Conservation (phyloP, 441 rosid genomes). For the Mallotus repandus region DNA sequence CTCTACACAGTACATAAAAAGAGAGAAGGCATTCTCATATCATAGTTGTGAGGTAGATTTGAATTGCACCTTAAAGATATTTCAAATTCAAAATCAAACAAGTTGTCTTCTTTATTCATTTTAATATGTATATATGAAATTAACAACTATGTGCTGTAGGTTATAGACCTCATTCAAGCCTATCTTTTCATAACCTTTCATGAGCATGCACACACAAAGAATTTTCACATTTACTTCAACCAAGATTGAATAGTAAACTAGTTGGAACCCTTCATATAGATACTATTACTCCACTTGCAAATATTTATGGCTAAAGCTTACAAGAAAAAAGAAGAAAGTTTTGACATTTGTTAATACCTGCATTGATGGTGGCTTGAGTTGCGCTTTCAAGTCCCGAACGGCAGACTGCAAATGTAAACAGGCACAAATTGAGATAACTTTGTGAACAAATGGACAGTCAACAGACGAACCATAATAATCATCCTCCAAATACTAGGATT, state of each 20-base stretch:
- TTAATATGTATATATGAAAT: too few relatives aligned
- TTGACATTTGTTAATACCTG: conserved; percentile 57
- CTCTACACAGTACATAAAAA: too few relatives aligned
- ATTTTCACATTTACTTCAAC: not conserved
- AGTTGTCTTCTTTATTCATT: too few relatives aligned
- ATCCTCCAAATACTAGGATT: not conserved
- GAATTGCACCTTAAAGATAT: too few relatives aligned
- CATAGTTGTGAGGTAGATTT: too few relatives aligned
- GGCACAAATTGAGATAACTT: conserved; percentile 13
- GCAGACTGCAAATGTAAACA: conserved; percentile 68
- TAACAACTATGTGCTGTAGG: too few relatives aligned
- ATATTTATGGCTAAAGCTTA: not conserved
- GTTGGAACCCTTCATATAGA: not conserved
- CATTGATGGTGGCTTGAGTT: conserved; percentile 97
- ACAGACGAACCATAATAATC: not conserved
- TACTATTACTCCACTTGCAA: not conserved
- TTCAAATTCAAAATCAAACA: too few relatives aligned
- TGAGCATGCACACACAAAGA: not conserved
- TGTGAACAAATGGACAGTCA: not conserved
- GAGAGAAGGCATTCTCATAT: too few relatives aligned
- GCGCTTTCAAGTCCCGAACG: conserved; percentile 88
- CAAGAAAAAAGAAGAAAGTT: not conserved
- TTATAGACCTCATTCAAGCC: too few relatives aligned
- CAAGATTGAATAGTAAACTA: not conserved
- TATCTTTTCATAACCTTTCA: not conserved